A percentile compares a stretch with the other conserved stretches of the same genome.
Evolutionary conservation across 2,329 filamentous ascomycete genomes (phyloP).

Genomic region (Fusarium sulawesiense): DNA sequence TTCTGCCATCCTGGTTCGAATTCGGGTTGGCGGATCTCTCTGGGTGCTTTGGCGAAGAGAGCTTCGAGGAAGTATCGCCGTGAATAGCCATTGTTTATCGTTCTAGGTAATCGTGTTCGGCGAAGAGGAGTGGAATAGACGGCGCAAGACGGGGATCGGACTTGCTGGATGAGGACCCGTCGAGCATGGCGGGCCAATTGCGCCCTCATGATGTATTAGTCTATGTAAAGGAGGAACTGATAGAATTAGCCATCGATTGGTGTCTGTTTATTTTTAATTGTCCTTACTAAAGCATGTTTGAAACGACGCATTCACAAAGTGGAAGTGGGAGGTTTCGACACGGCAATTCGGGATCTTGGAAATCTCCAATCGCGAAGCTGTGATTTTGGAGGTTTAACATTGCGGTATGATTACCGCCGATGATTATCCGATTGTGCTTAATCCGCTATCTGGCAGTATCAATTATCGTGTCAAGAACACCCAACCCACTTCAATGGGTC

Average conservation of each 20-base stretch:
- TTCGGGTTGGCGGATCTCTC: slow-evolving; percentile 69
- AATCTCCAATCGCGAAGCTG: slow-evolving; percentile 38
- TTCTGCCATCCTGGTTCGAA: slow-evolving; percentile 77
- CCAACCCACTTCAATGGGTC: neutral
- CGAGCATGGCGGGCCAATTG: slow-evolving; percentile 59
- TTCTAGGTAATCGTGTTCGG: slow-evolving; percentile 43
- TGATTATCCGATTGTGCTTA: slow-evolving; percentile 36
- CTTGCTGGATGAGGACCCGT: slow-evolving; percentile 53
- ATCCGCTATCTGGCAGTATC: neutral
- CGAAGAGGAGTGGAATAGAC: slow-evolving; percentile 47
- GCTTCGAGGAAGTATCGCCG: slow-evolving; percentile 67
- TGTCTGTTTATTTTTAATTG: neutral
- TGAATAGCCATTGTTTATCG: slow-evolving; percentile 38
- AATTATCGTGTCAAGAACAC: neutral
- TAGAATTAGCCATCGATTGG: slow-evolving; percentile 15
- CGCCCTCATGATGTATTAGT: slow-evolving; percentile 57
- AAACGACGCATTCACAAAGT: slow-evolving; percentile 25
- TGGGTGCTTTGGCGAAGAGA: slow-evolving; percentile 69
- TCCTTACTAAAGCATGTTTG: slow-evolving; percentile 46
- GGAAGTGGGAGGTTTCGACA: slow-evolving; percentile 23
- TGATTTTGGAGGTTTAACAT: slow-evolving; percentile 43
- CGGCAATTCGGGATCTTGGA: slow-evolving; percentile 33
- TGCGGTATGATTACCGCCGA: slow-evolving; percentile 27
- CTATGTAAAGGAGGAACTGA: slow-evolving; percentile 43
- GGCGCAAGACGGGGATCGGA: slow-evolving; percentile 51